These are phyloP conservation scores for Karstenula rhodostoma DNA, from an alignment of 2,329 filamentous ascomycete genomes.

Conservation along the genomic window DNA sequence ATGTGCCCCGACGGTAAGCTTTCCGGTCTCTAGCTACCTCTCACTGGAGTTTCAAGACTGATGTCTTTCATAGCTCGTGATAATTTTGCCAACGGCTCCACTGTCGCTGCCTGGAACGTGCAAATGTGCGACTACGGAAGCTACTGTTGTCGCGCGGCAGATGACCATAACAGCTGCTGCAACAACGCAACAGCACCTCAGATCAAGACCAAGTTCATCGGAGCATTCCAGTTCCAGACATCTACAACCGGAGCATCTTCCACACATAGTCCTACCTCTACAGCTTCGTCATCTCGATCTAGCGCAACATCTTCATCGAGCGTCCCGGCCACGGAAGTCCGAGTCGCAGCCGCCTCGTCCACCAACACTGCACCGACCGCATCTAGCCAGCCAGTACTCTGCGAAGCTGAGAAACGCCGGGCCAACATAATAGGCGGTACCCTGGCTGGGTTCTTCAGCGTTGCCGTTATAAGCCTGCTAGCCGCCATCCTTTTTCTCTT, in stretches of 20 bases:
- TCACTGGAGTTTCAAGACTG: constrained; percentile 5
- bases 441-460: constrained; percentile 35
- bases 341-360: constrained; percentile 14
- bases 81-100: constrained; percentile 25
- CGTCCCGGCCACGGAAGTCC: constrained; percentile 3
- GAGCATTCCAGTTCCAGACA: constrained; percentile 30
- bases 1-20: constrained; percentile 41
- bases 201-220: constrained; percentile 32
- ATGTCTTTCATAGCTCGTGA: constrained; percentile 13
- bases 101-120: constrained; percentile 42
- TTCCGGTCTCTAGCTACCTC: not conserved
- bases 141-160: constrained; percentile 44
- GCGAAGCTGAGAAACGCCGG: constrained; percentile 26
- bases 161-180: constrained; percentile 40
- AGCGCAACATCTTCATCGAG: constrained; percentile 20
- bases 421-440: constrained; percentile 35
- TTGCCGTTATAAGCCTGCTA: constrained; percentile 27
- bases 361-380: not conserved
- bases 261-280: constrained; percentile 12
- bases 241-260: constrained; percentile 18
- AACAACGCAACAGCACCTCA: constrained; percentile 34
- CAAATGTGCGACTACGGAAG: constrained; percentile 45
- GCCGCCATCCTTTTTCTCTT: constrained; percentile 33
- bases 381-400: not conserved
- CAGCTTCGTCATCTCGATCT: constrained; percentile 17